These are phyloP conservation scores for Pseudocercospora crystallina DNA, from an alignment of 2,329 filamentous ascomycete genomes.

Conservation along the genomic window DNA sequence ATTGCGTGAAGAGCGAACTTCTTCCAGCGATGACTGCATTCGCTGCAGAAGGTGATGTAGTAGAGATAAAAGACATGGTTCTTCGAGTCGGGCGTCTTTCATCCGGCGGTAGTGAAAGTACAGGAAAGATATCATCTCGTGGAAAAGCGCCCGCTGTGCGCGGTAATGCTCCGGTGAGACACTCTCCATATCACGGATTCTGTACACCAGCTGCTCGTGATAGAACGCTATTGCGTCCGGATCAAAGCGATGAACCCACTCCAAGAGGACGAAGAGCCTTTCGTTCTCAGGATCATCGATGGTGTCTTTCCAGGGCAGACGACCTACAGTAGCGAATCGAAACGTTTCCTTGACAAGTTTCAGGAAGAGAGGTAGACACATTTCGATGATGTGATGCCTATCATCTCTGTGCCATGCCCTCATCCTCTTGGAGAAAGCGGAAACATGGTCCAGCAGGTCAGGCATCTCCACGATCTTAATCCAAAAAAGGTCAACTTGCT, in stretches of 20 bases:
- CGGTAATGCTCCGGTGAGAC: too few species aligned
- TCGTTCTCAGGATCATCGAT: too few species aligned
- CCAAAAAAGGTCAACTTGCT: conserved; percentile 9
- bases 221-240: background rate
- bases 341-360: too few species aligned
- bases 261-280: background rate
- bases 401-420: too few species aligned
- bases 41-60: conserved; percentile 6
- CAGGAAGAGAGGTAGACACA: too few species aligned
- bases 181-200: too few species aligned
- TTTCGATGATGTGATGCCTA: too few species aligned
- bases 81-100: conserved; percentile 9
- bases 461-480: conserved; percentile 6
- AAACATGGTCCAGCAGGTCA: background rate
- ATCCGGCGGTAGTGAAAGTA: conserved; percentile 9
- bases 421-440: background rate
- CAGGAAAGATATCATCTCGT: conserved; percentile 9
- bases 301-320: too few species aligned
- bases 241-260: conserved; percentile 1
- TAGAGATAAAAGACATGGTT: conserved; percentile 9
- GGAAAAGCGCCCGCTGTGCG: background rate
- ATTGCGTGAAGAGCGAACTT: conserved; percentile 7
- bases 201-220: background rate
- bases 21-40: background rate
- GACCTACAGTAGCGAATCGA: too few species aligned